Evolutionary conservation across 1,284 basidiomycete genomes (phyloP), one percentile per base, ranked within the genome.

Genomic region (Meira miltonrushii): DNA sequence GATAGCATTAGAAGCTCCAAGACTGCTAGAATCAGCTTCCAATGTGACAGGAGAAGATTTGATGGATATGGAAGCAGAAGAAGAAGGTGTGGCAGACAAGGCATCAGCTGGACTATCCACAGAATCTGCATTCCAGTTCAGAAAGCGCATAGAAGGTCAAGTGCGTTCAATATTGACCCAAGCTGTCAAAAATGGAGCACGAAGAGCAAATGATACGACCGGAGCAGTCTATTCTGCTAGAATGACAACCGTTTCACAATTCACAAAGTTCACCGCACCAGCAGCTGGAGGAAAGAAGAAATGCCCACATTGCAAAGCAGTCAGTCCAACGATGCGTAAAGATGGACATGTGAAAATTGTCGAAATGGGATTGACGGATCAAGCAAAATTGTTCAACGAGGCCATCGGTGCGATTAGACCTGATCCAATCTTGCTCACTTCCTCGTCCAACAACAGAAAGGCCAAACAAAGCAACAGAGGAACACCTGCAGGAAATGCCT

Each of bases 291-390:
- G 81, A 55, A 86, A 85, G 73, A 88, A 85, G 71, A 65, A 63
- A 9, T 98, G 94, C 77, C 79, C 81, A 0, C 83, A 84, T 59
- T 98, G 94, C 80, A 82, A 82, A 59, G 90, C 88, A 21, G 88
- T 93, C 79, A 82, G 90, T 86, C 39, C 23, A 47, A 49, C 23
- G 0, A 90, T 91, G 79, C 87, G 93, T 60, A 96, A 93, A 78
- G 95, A 98, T 77, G 92, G 90, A 1, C 84, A 90, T 75, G 89
- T 90, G 60, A 97, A 96, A 81, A 85, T 99, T 65, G 88, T 97
- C 77, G 93, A 97, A 80, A 89, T 90, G 72, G 92, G 92, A 71
- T 83, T 97, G 33, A 83, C 89, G 1, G 59, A 79, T 6, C 94
- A 92, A 79, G 88, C 93, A 75, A 89, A 89, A 78, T 82, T 80